phyloP scores from a whole-genome alignment of 2,329 filamentous ascomycete genomes.

The Venturia aucupariae region DNA sequence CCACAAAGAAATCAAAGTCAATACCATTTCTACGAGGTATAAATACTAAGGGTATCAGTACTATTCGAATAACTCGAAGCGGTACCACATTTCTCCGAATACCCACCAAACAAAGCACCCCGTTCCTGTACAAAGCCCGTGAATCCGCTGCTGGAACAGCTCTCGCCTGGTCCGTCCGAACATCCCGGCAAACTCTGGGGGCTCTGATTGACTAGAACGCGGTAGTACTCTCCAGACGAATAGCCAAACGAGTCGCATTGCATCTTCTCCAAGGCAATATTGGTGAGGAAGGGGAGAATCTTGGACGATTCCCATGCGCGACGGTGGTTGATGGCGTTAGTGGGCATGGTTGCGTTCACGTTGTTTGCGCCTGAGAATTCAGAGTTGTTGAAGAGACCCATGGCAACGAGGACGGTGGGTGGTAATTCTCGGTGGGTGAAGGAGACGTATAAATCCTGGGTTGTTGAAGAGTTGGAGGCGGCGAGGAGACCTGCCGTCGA shows the following conservation, averaged over 20 bases:
- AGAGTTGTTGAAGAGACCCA: constrained; percentile 63
- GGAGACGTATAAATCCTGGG: constrained; percentile 55
- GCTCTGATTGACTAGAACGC: constrained; percentile 42
- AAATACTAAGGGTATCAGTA: constrained; percentile 31
- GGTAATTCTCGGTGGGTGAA: constrained; percentile 63
- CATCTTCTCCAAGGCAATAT: constrained; percentile 57
- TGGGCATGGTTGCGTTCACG: constrained; percentile 56
- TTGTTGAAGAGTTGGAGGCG: constrained; percentile 21
- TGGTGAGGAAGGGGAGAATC: constrained; percentile 56
- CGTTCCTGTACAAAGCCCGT: constrained; percentile 33
- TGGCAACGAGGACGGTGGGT: constrained; percentile 55
- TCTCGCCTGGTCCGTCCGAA: constrained; percentile 41
- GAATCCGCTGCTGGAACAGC: constrained; percentile 38
- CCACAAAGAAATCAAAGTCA: too few species aligned
- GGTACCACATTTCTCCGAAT: constrained; percentile 33
- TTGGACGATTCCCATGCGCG: constrained; percentile 55
- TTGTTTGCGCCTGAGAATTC: constrained; percentile 42
- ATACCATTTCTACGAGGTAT: constrained; percentile 17
- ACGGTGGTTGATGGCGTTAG: constrained; percentile 51
- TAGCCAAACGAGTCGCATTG: constrained; percentile 52
- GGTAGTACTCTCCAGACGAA: constrained; percentile 40
- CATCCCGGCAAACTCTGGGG: constrained; percentile 42
- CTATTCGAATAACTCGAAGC: constrained; percentile 31
- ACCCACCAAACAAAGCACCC: constrained; percentile 36
- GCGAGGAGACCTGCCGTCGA: constrained; percentile 46